Evolutionary conservation across 2,329 filamentous ascomycete species (phyloP).

Genomic region (Erysiphe neolycopersici): DNA sequence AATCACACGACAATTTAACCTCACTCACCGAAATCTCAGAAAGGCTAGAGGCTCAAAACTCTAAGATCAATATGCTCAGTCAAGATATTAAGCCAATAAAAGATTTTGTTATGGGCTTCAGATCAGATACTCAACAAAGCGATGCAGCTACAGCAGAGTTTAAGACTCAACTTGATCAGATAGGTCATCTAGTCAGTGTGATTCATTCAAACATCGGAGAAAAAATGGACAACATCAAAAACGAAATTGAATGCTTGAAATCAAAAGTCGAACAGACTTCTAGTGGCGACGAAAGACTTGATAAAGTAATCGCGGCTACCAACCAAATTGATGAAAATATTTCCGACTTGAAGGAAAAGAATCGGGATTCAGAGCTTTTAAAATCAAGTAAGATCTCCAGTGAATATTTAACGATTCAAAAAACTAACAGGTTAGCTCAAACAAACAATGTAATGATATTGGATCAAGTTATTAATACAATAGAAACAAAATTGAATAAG

Average conservation of each 20-base stretch:
- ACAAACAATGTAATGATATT: background rate
- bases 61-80: background rate
- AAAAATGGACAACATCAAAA: constrained; percentile 12
- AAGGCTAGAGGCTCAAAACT: background rate
- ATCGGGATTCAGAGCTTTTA: background rate
- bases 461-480: background rate
- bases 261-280: constrained; percentile 5
- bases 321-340: background rate
- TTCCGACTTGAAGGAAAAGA: background rate
- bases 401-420: background rate
- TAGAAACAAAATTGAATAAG: background rate
- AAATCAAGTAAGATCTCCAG: too few species aligned
- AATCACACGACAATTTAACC: background rate
- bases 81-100: background rate
- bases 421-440: background rate
- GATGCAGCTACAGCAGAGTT: background rate
- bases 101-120: background rate
- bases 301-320: too few species aligned
- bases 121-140: background rate
- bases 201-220: constrained; percentile 5
- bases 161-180: too few species aligned
- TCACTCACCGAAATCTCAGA: background rate
- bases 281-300: background rate
- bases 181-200: too few species aligned
- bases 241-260: constrained; percentile 9